Base-by-base conservation (phyloP, 371 early-diverging fungal species). In the Coemansia sp. region DNA sequence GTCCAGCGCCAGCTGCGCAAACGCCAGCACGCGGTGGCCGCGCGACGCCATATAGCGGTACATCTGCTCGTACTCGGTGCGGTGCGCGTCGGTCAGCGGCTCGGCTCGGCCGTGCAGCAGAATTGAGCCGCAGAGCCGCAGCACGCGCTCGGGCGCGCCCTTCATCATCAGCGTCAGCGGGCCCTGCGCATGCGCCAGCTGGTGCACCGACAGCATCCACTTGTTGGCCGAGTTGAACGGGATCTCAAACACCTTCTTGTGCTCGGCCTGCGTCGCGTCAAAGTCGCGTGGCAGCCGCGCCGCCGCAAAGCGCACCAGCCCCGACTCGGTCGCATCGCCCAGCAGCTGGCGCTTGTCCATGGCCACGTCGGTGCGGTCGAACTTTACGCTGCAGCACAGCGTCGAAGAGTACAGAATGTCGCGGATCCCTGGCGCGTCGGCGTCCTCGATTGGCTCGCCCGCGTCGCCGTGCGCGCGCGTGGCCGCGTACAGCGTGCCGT, bases 181-280 rank as follows among this genome's bases (percentile, higher is more conserved):
- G 6, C 94, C 94, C 33, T 66, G 77, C 43, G 75, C 77, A 67
- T 95, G 94, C 51, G 80, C 78, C 67, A 84, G 83, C 58, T 81
- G 63, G 74, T 94, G 92, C 61, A 97, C 90, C 4, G 94, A 85
- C 84, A 97, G 82, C 57, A 88, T 88, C 95, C 94, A 94, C 78
- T 97, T 97, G 88, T 88, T 96, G 37, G 88, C 86, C 8, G 93
- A 91, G 82, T 93, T 96, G 86, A 97, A 97, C 16, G 98, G 98
- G 18, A 97, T 89, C 69, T 97, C 97, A 77, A 94, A 90, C 60
- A 94, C 91, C 77, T 93, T 94, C 56, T 93, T 91, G 63, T 85
- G 88, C 42, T 68, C 44, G 43, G 86, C 84, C 32, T 66, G 64
- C 49, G 88, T 47, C 40, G 75, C 67, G 68, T 95, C 95, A 71